A percentile compares a stretch with the other conserved stretches of the same genome.
Conservation (phyloP, 306 rosid species). For the Purshia tridentata region DNA sequence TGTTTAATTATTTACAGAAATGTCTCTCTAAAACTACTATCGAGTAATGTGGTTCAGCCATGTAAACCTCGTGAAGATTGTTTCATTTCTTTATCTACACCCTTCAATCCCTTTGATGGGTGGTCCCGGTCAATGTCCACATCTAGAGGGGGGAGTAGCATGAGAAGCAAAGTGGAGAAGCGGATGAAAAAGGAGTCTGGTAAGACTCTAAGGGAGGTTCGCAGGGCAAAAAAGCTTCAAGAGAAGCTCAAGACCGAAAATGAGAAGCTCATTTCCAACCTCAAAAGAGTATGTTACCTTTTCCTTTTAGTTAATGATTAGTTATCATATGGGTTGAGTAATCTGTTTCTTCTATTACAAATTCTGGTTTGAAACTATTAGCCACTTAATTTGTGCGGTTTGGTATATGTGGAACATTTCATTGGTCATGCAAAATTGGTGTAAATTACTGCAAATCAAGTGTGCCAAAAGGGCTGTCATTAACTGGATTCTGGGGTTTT, state of each 20-base stretch:
- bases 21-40: conserved; percentile 30
- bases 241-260: conserved; percentile 95
- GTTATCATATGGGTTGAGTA: conserved; percentile 5
- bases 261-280: conserved; percentile 85
- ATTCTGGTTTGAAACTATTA: conserved; percentile 9
- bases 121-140: conserved; percentile 71
- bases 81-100: conserved; percentile 31
- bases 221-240: conserved; percentile 77
- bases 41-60: conserved; percentile 40
- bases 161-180: conserved; percentile 91
- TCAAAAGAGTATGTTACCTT: conserved; percentile 69
- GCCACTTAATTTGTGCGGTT: neutral
- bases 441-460: neutral
- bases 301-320: neutral
- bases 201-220: conserved; percentile 80
- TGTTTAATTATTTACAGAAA: conserved; percentile 42
- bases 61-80: conserved; percentile 30
- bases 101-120: conserved; percentile 44
- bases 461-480: neutral
- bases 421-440: neutral
- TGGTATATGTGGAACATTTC: neutral
- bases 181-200: conserved; percentile 92
- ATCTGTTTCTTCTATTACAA: conserved; percentile 9
- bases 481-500: neutral
- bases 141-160: conserved; percentile 62